Conservation (phyloP, 768 basidiomycete genomes). For the Lactarius quietus region DNA sequence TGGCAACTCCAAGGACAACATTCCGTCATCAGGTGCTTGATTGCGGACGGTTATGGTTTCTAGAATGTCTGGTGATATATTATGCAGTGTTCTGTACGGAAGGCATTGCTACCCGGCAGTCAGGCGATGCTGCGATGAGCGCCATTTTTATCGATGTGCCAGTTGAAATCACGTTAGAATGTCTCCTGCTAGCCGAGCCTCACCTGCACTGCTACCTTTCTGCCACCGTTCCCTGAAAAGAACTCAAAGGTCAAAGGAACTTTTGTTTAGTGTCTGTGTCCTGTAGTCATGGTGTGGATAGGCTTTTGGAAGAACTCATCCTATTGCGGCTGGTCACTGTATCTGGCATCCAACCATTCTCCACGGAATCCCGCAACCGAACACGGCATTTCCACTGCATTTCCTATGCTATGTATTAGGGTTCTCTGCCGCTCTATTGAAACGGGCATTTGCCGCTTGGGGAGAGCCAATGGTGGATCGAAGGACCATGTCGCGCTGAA, state of each 20-base stretch:
- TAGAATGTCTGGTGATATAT: background rate
- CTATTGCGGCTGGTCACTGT: no score
- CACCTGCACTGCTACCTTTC: no score
- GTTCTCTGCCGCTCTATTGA: background rate
- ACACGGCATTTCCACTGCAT: no score
- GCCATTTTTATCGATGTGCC: background rate
- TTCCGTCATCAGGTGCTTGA: no score
- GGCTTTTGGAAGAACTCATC: no score
- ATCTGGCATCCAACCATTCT: background rate
- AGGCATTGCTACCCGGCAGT: background rate
- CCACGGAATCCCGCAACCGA: background rate
- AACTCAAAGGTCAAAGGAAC: background rate
- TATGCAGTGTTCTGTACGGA: background rate
- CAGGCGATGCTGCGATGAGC: background rate
- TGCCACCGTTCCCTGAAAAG: no score
- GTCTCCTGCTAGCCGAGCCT: background rate
- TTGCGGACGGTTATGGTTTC: no score
- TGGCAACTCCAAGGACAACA: no score
- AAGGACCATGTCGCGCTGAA: background rate
- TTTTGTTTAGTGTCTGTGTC: background rate
- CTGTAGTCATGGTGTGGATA: background rate
- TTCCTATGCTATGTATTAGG: background rate
- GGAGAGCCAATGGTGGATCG: background rate
- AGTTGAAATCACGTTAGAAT: background rate
- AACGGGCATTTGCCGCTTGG: background rate